These are phyloP conservation scores for Naganishia vaughanmartiniae DNA, from an alignment of 768 basidiomycete genomes.

Conservation along the genomic window DNA sequence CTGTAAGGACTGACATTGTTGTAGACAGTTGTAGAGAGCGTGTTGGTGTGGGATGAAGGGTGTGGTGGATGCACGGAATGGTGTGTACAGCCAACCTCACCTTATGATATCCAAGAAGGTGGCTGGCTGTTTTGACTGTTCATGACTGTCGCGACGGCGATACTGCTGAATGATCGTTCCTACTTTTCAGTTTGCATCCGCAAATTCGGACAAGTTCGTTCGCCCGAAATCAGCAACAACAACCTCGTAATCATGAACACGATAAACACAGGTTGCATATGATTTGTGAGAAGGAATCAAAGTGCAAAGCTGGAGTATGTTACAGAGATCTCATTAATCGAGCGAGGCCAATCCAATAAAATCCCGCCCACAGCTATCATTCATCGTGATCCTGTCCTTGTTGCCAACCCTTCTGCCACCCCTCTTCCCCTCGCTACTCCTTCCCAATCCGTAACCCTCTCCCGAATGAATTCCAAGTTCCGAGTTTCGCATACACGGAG, in stretches of 20 bases:
- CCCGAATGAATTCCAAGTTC: neutral
- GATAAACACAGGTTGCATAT: neutral
- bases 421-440: neutral
- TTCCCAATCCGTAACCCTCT: neutral
- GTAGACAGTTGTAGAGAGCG: neutral
- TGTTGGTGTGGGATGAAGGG: neutral
- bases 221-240: neutral
- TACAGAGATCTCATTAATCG: neutral
- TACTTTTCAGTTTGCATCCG: slow-evolving; percentile 16
- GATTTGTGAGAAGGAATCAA: neutral
- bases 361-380: neutral
- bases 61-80: neutral
- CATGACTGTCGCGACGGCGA: neutral
- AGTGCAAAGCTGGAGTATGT: neutral
- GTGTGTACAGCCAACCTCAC: neutral
- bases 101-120: neutral
- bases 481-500: neutral
- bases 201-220: neutral
- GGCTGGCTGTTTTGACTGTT: neutral
- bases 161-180: too few relatives aligned
- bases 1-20: slow-evolving; percentile 23
- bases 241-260: neutral
- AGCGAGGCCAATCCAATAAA: neutral
- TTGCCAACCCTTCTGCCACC: neutral
- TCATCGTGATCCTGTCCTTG: neutral